Conservation (phyloP, 108 stramenopile genomes). For the Cylindrotheca fusiformis region DNA sequence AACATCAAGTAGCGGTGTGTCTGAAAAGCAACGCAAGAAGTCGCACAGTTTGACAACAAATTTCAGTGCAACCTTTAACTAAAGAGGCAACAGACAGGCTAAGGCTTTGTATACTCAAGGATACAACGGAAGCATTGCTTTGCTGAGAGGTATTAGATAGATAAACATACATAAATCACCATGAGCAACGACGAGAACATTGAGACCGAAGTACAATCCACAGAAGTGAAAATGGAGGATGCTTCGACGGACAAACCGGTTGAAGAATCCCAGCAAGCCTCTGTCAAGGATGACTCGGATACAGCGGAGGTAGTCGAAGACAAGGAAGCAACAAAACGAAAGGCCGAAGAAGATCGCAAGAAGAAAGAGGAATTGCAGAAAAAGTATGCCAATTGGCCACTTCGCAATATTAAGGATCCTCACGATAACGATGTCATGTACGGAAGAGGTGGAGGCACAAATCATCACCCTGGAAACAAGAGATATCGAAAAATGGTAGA, state of each 20-base stretch:
- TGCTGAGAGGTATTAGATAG: neutral
- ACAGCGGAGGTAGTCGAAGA: neutral
- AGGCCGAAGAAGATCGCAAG: conserved; percentile 7
- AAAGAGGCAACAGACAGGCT: too few relatives aligned
- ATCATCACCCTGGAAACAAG: conserved; percentile 86
- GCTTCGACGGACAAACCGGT: neutral
- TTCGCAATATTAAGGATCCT: conserved; percentile 61
- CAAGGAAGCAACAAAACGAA: neutral
- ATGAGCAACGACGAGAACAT: conserved; percentile 3
- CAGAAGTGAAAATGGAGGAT: neutral
- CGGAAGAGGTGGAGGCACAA: conserved; percentile 84
- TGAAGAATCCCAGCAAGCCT: neutral
- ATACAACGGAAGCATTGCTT: too few relatives aligned
- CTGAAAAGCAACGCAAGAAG: too few relatives aligned
- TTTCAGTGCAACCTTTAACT: too few relatives aligned
- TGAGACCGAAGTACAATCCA: conserved; percentile 1
- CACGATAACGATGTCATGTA: conserved; percentile 81
- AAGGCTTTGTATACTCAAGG: too few relatives aligned
- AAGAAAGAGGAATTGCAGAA: conserved; percentile 24
- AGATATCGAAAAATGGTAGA: conserved; percentile 82
- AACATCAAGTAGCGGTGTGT: too few relatives aligned
- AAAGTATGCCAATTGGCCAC: conserved; percentile 49
- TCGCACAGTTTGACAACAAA: too few relatives aligned
- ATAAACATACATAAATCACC: neutral
- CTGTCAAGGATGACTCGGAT: neutral